Evolutionary conservation across 2,329 filamentous ascomycete species (phyloP), one percentile per base, ranked within the genome.

Genomic region (Exophiala aquamarina): DNA sequence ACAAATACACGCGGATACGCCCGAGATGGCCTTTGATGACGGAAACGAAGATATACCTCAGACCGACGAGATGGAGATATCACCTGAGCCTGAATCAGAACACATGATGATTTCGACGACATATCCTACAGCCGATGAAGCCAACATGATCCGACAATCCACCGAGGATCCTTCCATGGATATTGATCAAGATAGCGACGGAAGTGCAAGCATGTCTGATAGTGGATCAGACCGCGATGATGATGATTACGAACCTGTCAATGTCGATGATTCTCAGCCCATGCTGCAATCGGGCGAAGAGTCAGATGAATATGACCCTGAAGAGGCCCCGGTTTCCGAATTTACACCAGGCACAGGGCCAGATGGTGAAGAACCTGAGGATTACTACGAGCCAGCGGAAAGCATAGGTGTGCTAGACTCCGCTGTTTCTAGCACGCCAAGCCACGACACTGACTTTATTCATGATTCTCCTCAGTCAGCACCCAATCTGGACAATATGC

Each of bases 141-240:
- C 28, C 4, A 14, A 11, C 11, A 13, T 14, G 11, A 33, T 8
- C 19, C 23, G 21, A 20, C 42, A 39, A 10, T 13, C 20, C 11
- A 41, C 41, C 20, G 23, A 50, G 19, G 47, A 51, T 13, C 23
- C 26, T 9, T 21, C 48, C 18, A 51, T 56, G 45, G 44, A 52
- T 14, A 42, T 53, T 41, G 53, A 55, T 31, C 43, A 50, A 21
- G 51, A 50, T 18, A 57, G 52, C 37, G 51, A 54, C 34, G 58
- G 57, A 31, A 61, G 58, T 50, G 57, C 54, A 5, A 61, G 58
- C 42, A 61, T 61, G 58, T 58, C 57, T 15, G 57, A 59, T 41
- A 54, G 50, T 44, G 59, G 59, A 21, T 76, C 76, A 2, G 79
- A 82, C 49, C 73, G 19, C 14, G 55, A 56, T 15, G 49, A 50